These are phyloP conservation scores for Leptographium procerum DNA, from an alignment of 2,329 filamentous ascomycete species.

Conservation along the genomic window DNA sequence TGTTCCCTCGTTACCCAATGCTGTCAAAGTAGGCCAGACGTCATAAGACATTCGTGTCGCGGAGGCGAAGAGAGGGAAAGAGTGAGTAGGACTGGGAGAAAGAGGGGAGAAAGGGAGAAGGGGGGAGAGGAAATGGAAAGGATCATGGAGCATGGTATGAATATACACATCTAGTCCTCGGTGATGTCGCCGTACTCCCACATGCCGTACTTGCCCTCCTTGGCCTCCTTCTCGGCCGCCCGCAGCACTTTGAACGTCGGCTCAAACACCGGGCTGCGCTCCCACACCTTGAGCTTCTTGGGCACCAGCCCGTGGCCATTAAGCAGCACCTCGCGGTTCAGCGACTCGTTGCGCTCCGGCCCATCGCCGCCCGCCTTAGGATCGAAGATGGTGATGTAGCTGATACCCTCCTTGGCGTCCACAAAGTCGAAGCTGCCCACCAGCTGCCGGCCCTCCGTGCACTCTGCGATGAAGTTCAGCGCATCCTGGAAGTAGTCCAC, in stretches of 20 bases:
- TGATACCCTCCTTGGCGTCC: slow-evolving; percentile 63
- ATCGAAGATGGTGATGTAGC: slow-evolving; percentile 84
- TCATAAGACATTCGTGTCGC: neutral
- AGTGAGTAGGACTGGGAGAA: neutral
- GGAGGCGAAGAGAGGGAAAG: neutral
- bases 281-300: slow-evolving; percentile 84
- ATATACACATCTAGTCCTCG: slow-evolving; percentile 52
- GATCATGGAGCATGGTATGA: too few species aligned
- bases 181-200: slow-evolving; percentile 98
- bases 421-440: slow-evolving; percentile 87
- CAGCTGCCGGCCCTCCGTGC: slow-evolving; percentile 63
- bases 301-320: slow-evolving; percentile 86
- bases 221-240: slow-evolving; percentile 66
- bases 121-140: too few species aligned
- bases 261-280: slow-evolving; percentile 58
- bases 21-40: neutral
- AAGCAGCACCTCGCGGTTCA: slow-evolving; percentile 79
- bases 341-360: slow-evolving; percentile 57
- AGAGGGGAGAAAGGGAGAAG: neutral
- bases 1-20: neutral
- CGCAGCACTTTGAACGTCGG: slow-evolving; percentile 62
- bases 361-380: slow-evolving; percentile 45
- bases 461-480: slow-evolving; percentile 60
- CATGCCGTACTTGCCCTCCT: slow-evolving; percentile 71
- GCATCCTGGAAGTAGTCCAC: slow-evolving; percentile 77